Conservation (phyloP, 176 grass and related monocot species). For the Ensete glaucum region DNA sequence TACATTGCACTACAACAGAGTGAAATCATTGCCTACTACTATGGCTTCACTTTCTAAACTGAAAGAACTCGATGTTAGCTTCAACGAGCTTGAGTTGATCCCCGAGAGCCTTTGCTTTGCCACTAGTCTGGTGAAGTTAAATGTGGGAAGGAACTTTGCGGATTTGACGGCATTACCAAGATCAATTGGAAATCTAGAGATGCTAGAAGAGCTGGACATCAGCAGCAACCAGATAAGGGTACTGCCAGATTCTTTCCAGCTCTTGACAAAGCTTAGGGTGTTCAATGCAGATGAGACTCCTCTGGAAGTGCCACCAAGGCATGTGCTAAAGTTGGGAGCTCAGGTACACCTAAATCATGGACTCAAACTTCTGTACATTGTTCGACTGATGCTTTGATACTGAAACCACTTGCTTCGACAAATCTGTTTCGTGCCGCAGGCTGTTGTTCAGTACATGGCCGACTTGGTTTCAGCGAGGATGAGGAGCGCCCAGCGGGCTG, state of each 20-base stretch:
- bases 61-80: slow-evolving; percentile 88
- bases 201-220: slow-evolving; percentile 91
- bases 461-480: slow-evolving; percentile 53
- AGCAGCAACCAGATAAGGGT: slow-evolving; percentile 91
- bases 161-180: slow-evolving; percentile 67
- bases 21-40: slow-evolving; percentile 81
- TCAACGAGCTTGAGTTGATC: slow-evolving; percentile 76
- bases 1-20: slow-evolving; percentile 87
- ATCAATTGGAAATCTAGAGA: slow-evolving; percentile 91
- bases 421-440: slow-evolving; percentile 20
- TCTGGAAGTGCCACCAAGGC: slow-evolving; percentile 74
- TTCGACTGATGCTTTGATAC: neutral
- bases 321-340: slow-evolving; percentile 73
- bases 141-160: slow-evolving; percentile 77
- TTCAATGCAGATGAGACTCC: slow-evolving; percentile 95
- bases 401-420: neutral
- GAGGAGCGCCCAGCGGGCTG: slow-evolving; percentile 30
- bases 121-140: slow-evolving; percentile 65
- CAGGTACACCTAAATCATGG: slow-evolving; percentile 45
- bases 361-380: slow-evolving; percentile 2
- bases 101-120: slow-evolving; percentile 86
- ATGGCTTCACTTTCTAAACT: slow-evolving; percentile 59
- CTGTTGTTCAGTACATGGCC: slow-evolving; percentile 60
- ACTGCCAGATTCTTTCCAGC: slow-evolving; percentile 67
- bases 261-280: slow-evolving; percentile 46